Evolutionary conservation across 148 eudicot species (phyloP).

Genomic region (Rhododendron williamsianum): DNA sequence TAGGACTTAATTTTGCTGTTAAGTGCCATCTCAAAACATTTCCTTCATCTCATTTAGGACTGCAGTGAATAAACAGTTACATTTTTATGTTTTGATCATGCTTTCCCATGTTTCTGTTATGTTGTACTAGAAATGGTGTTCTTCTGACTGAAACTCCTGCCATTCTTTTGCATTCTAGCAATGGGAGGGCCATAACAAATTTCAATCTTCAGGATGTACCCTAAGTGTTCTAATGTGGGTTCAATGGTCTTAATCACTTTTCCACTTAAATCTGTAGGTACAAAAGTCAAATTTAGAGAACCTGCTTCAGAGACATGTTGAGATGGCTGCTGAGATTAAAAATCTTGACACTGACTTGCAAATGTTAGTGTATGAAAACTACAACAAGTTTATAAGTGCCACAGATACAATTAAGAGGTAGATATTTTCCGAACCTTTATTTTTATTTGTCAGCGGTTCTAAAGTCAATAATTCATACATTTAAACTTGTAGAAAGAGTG

Average conservation of each 20-base stretch:
- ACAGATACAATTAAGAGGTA: slow-evolving; percentile 95
- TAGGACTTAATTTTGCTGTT: neutral
- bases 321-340: slow-evolving; percentile 98
- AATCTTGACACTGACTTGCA: slow-evolving; percentile 98
- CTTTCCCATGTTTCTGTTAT: neutral
- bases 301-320: slow-evolving; percentile 89
- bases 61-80: neutral
- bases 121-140: neutral
- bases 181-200: neutral
- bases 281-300: slow-evolving; percentile 85
- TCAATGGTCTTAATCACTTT: neutral
- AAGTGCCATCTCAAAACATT: neutral
- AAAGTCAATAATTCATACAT: neutral
- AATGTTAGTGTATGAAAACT: slow-evolving; percentile 97
- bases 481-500: neutral
- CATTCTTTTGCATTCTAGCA: neutral
- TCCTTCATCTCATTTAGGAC: neutral
- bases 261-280: slow-evolving; percentile 37
- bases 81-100: neutral
- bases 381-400: slow-evolving; percentile 97
- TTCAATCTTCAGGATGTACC: neutral
- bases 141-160: neutral
- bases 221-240: neutral
- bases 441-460: neutral
- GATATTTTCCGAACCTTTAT: slow-evolving; percentile 10